Evolutionary conservation across 1,284 basidiomycete genomes (phyloP), one percentile per base, ranked within the genome.

Genomic region (Stereum hirsutum): DNA sequence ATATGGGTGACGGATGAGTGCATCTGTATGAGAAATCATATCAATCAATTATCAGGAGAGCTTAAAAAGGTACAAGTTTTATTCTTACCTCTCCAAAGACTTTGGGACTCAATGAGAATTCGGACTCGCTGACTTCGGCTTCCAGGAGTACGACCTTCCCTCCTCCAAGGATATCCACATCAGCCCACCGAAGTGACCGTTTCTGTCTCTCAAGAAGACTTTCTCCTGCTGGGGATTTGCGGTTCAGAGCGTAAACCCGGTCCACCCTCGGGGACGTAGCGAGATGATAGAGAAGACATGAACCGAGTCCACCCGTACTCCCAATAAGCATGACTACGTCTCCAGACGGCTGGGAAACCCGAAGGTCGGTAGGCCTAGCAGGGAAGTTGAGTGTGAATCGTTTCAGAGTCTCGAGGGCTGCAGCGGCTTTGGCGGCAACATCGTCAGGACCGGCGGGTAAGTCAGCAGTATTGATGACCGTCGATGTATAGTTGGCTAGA

Each of bases 61-160:
- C n/a, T n/a, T n/a, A n/a, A n/a, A n/a, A n/a, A n/a, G n/a, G n/a
- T n/a, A n/a, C n/a, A 11, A 4, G 10, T 12, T 12, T 35, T 11
- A 26, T 12, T 23, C 46, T 21, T 39, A 63, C 57, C 54, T 65
- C 57, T 4, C 57, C 52, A 26, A 60, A 60, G 2, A 61, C 43
- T 1, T 44, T 43, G 1, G 42, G 14, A n/a, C 43, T 33, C 4
- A 69, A 37, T 2, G 66, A 64, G 5, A 69, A 52, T 8, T 49
- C 47, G 7, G 51, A 48, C 24, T 53, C 48, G 7, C 51, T 44
- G 2, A 58, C 37, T 26, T 65, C 63, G 2, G 58, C 61, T 36
- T 64, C 61, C 20, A 70, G 27, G 25, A 66, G 53, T 3, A 49
- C 49, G 11, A 70, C 52, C 41, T 63, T 65, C 14, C 52, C 52